These are phyloP conservation scores for Yamadazyma oceani DNA, from an alignment of 1,139 yeast genomes.

Conservation along the genomic window DNA sequence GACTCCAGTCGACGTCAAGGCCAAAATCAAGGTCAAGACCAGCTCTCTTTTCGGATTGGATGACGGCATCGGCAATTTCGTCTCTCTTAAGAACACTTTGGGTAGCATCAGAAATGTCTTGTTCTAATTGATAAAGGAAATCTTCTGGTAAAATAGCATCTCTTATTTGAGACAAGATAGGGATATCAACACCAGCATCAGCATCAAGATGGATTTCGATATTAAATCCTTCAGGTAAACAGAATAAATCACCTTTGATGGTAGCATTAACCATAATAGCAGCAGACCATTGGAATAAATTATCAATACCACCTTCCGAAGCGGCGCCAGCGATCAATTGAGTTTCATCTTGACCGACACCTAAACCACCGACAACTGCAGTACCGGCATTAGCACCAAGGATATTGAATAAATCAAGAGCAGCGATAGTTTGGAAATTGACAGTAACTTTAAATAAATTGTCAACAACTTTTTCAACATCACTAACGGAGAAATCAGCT, in stretches of 20 bases:
- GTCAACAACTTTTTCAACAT: constrained; percentile 24
- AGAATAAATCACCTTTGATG: constrained; percentile 22
- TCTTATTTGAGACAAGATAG: constrained; percentile 19
- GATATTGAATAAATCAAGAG: constrained; percentile 22
- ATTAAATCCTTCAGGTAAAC: constrained; percentile 30
- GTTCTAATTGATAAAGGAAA: constrained; percentile 12
- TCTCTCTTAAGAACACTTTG: constrained; percentile 13
- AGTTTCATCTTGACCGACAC: constrained; percentile 14
- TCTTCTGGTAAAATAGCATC: constrained; percentile 13
- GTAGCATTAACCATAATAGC: constrained; percentile 24
- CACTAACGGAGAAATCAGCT: constrained; percentile 28
- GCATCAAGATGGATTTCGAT: constrained; percentile 23
- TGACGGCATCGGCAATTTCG: constrained; percentile 11
- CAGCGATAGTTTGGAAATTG: constrained; percentile 23
- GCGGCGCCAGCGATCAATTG: constrained; percentile 18
- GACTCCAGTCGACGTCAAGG: constrained; percentile 8
- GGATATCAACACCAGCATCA: constrained; percentile 17
- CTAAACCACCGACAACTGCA: constrained; percentile 20
- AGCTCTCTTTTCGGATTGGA: constrained; percentile 14
- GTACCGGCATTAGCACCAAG: constrained; percentile 24
- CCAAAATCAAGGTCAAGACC: constrained; percentile 10
- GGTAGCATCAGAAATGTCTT: constrained; percentile 9
- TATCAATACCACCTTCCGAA: constrained; percentile 22
- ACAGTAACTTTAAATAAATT: constrained; percentile 30
- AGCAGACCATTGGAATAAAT: constrained; percentile 29